Evolutionary conservation across 2,329 filamentous ascomycete genomes (phyloP), one percentile per base, ranked within the genome.

Genomic region (Penicillium aurantiogriseum): DNA sequence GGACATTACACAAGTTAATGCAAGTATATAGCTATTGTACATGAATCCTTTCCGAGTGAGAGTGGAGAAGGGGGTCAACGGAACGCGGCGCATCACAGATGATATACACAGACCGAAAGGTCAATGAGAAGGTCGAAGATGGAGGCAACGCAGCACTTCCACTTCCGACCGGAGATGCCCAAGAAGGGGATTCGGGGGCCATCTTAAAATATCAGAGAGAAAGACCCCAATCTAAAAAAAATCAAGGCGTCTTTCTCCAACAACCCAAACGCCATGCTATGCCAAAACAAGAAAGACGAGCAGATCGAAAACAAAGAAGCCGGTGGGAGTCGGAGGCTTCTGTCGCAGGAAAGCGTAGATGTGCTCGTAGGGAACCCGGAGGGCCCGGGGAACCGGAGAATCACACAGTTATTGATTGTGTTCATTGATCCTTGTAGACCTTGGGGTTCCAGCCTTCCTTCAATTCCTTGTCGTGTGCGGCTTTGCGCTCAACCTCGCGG

Each of bases 371-470:
- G 36, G 17, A 51, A 48, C 25, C 39, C 40, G 51, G 51, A 31
- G 39, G 42, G 21, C 42, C 39, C 49, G 25, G 47, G 42, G 44
- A 27, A 49, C 43, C 11, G 27, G 33, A 17, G 6, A 8, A 35
- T 17, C 33, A 17, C 33, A 35, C 47, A 57, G 51, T 33, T 36
- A 19, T 46, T 36, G 23, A 23, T 42, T 29, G 39, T 19, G 39
- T 51, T 59, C 72, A 89, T 82, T 86, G 83, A 74, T 95, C 90
- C 80, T 95, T 95, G 78, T 94, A 97, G 58, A 97, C 81, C 81
- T 96, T 97, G 58, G 93, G 94, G 74, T 92, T 95, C 87, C 91
- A 97, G 0, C 93, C 94, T 62, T 91, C 88, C 72, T 88, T 86
- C 53, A 89, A 69, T 76, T 96, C 92, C 55, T 88, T 87, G 71